These are phyloP conservation scores for Prinsepia uniflora DNA, from an alignment of 306 rosid genomes.

Conservation along the genomic window DNA sequence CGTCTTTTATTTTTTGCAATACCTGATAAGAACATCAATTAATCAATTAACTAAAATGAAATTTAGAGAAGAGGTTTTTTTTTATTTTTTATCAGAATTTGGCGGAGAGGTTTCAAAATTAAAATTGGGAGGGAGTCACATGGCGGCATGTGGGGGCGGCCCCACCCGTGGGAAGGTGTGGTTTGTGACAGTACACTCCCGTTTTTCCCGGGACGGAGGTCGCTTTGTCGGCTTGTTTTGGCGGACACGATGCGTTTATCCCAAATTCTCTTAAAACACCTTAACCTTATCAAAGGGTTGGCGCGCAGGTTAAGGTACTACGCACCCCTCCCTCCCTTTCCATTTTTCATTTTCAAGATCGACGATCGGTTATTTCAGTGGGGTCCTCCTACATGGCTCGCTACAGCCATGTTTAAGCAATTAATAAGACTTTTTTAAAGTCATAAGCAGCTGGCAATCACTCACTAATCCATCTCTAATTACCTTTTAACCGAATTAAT, in stretches of 20 bases:
- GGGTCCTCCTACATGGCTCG: too few relatives aligned
- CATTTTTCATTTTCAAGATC: neutral
- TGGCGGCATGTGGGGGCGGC: conserved; percentile 54
- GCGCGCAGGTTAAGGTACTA: neutral
- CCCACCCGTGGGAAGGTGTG: conserved; percentile 43
- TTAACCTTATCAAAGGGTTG: neutral
- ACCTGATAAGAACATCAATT: neutral
- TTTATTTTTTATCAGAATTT: too few relatives aligned
- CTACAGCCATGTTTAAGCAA: conserved; percentile 24
- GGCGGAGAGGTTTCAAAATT: neutral
- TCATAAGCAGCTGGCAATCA: conserved; percentile 47
- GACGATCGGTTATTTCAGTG: neutral
- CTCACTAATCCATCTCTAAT: conserved; percentile 29
- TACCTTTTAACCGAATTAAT: neutral
- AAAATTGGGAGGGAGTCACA: conserved; percentile 34
- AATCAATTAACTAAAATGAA: neutral
- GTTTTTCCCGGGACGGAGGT: conserved; percentile 51
- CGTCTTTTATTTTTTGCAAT: neutral
- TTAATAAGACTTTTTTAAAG: neutral
- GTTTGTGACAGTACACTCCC: conserved; percentile 33
- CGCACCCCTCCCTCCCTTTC: neutral
- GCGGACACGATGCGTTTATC: conserved; percentile 17
- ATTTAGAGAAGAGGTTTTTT: too few relatives aligned
- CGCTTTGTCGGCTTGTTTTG: conserved; percentile 38
- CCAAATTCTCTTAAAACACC: neutral